phyloP scores from a whole-genome alignment of 2,329 filamentous ascomycete genomes.

The Pseudopithomyces chartarum region DNA sequence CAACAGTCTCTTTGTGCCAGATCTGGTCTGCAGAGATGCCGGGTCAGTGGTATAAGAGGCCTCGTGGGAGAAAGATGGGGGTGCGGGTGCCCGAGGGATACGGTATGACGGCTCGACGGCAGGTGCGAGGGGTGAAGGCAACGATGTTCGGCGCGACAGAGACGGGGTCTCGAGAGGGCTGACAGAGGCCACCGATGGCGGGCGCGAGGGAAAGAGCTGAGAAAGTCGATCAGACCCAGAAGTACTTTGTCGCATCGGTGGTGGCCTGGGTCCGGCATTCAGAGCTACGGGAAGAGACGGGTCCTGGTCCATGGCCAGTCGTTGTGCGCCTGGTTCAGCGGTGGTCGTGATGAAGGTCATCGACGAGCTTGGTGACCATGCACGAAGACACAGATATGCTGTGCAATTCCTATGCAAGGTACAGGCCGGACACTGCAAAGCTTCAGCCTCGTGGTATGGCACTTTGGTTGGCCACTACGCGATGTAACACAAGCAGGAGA shows the following conservation, averaged over 20 bases:
- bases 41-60: slow-evolving; percentile 36
- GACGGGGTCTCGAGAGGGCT: slow-evolving; percentile 22
- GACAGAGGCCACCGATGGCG: slow-evolving; percentile 31
- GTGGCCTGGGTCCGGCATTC: slow-evolving; percentile 21
- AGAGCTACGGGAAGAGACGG: slow-evolving; percentile 18
- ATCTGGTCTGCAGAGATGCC: slow-evolving; percentile 21
- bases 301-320: slow-evolving; percentile 29
- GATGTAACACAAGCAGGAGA: background rate
- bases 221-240: slow-evolving; percentile 41
- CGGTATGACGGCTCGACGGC: slow-evolving; percentile 34
- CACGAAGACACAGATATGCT: background rate
- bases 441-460: slow-evolving; percentile 4
- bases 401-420: background rate
- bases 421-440: background rate
- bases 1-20: slow-evolving; percentile 37
- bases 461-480: background rate
- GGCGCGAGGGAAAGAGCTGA: slow-evolving; percentile 44
- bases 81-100: slow-evolving; percentile 37
- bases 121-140: slow-evolving; percentile 35
- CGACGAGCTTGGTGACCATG: background rate
- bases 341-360: too few species aligned
- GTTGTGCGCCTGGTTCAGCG: background rate
- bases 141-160: slow-evolving; percentile 32
- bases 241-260: slow-evolving; percentile 31
- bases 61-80: slow-evolving; percentile 35